These are phyloP conservation scores for Petunia axillaris DNA, from an alignment of 257 asterid species.

Conservation along the genomic window DNA sequence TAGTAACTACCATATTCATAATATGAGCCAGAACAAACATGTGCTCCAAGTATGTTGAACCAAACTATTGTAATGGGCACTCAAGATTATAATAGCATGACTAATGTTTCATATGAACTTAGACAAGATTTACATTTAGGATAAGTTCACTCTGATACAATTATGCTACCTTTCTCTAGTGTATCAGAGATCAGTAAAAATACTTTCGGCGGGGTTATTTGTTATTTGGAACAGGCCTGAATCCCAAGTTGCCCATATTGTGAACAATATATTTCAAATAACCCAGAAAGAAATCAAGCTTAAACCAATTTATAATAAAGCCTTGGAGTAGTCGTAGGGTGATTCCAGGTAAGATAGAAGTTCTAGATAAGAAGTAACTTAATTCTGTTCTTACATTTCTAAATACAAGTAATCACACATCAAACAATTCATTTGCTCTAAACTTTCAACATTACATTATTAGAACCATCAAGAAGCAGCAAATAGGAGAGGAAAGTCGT, in stretches of 20 bases:
- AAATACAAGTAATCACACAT: not conserved
- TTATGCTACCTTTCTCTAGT: not conserved
- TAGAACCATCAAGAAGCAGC: slow-evolving; percentile 11
- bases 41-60: not conserved
- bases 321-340: slow-evolving; percentile 1
- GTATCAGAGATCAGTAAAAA: not conserved
- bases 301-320: slow-evolving; percentile 5
- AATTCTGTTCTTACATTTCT: not conserved
- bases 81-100: slow-evolving; percentile 13
- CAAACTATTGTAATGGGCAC: not conserved
- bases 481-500: slow-evolving; percentile 26
- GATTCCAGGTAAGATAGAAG: slow-evolving; percentile 9
- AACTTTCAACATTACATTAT: not conserved
- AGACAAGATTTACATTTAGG: not conserved
- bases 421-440: not conserved
- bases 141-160: not conserved
- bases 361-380: not conserved
- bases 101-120: not conserved
- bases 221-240: not conserved
- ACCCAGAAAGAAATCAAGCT: not conserved
- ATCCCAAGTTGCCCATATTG: slow-evolving; percentile 2
- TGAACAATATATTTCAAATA: not conserved
- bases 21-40: not conserved
- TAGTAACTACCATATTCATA: not conserved
- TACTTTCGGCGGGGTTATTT: not conserved